Evolutionary conservation across 2,329 filamentous ascomycete genomes (phyloP), one percentile per base, ranked within the genome.

Genomic region (Lachnellula willkommii): DNA sequence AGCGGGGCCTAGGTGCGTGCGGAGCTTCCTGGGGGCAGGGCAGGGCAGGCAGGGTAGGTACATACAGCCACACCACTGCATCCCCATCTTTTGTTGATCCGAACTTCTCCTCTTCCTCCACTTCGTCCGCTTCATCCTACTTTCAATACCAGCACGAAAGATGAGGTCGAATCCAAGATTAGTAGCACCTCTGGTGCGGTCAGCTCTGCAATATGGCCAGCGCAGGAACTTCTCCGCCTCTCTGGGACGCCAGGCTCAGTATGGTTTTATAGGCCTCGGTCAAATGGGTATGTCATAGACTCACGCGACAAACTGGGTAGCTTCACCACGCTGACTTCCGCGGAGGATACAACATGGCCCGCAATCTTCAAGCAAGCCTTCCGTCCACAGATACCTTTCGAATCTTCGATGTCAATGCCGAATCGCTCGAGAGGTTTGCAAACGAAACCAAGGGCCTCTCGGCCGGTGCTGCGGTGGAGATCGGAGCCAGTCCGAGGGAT

Each of bases 281-380:
- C 78, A 80, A 68, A 84, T 84, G 81, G 81, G 80, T 82, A 73
- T 45, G 74, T 72, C 26, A 42, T 43, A 37, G 42, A 42, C 54
- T 56, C 55, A 63, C 53, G 47, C 58, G 17, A 57, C 48, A 48
- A 28, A 17, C n/a, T 14, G 49, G 26, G 39, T 53, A 28, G 20
- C 28, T 56, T 55, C 52, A 56, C 49, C 62, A 32, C 45, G 46
- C 57, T 66, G 55, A 63, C 47, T 40, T 59, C 36, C 39, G 8
- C 15, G 51, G 58, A 87, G 85, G 87, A 48, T 89, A 84, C 62
- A 81, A 84, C 48, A 90, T 90, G 87, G 87, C 87, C 37, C 81
- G 78, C 69, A 90, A 89, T 65, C 75, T 90, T 5, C 79, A 85
- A 63, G 76, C 80, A 39, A 89, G 88, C 69, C 78, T 88, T 32